Conservation (phyloP, 2,329 filamentous ascomycete species). For the Colletotrichum sp. region DNA sequence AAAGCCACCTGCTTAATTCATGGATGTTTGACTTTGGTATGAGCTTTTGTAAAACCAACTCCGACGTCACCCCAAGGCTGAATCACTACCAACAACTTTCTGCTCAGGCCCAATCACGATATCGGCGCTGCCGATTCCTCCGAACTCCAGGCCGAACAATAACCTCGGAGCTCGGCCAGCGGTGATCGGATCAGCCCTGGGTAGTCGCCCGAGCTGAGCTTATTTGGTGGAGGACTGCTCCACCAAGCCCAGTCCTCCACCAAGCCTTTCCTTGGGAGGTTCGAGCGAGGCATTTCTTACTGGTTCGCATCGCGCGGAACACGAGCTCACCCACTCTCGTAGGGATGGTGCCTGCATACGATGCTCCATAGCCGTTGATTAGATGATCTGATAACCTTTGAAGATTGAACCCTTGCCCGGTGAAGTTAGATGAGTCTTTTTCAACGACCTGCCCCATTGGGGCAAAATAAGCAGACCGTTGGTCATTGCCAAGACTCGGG, state of each 20-base stretch:
- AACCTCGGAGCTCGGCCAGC: neutral
- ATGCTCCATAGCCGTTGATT: constrained; percentile 7
- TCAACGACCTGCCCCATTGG: constrained; percentile 4
- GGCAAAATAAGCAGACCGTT: neutral
- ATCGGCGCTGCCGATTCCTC: neutral
- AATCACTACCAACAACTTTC: neutral
- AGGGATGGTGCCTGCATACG: neutral
- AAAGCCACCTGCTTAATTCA: no score
- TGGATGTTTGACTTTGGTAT: no score
- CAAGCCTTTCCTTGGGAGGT: neutral
- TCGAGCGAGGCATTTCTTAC: neutral
- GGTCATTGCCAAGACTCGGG: neutral
- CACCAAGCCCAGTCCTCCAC: neutral
- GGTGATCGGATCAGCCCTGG: neutral
- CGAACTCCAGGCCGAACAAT: neutral
- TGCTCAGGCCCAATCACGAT: neutral
- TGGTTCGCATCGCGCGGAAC: neutral
- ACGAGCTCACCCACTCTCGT: neutral
- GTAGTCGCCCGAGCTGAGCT: neutral
- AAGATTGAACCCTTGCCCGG: neutral
- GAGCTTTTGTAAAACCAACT: no score
- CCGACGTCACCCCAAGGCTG: no score
- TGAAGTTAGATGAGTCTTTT: neutral
- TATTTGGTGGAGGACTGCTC: neutral
- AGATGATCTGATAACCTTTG: constrained; percentile 15